phyloP scores from a whole-genome alignment of 768 basidiomycete species.

The Leccinum rimulosum region DNA sequence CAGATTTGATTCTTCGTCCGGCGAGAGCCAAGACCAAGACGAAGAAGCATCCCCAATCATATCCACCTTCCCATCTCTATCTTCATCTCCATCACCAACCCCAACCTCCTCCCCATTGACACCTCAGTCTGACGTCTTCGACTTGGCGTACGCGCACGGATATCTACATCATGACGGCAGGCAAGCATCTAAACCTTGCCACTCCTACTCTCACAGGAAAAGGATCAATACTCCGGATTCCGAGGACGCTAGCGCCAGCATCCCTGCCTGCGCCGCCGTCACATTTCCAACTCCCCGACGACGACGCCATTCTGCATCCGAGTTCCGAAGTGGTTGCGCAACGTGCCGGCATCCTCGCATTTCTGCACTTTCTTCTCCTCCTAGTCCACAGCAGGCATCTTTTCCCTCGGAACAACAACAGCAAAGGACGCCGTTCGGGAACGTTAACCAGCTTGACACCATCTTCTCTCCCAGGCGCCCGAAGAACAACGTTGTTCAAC shows the following conservation, averaged over 20 bases:
- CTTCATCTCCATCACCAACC: neutral
- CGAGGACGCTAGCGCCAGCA: constrained; percentile 8
- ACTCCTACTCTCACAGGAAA: neutral
- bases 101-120: neutral
- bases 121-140: constrained; percentile 6
- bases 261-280: neutral
- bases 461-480: neutral
- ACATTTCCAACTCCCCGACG: neutral
- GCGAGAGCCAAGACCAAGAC: constrained; percentile 1
- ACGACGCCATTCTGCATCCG: constrained; percentile 10
- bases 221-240: constrained; percentile 10
- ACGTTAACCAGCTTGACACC: neutral
- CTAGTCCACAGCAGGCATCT: constrained; percentile 6
- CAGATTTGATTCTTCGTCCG: constrained; percentile 3
- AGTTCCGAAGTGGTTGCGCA: constrained; percentile 29
- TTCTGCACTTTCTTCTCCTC: constrained; percentile 12
- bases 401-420: neutral
- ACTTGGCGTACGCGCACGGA: neutral
- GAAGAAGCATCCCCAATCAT: neutral
- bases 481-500: neutral
- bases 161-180: neutral
- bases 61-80: neutral
- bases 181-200: neutral
- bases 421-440: neutral
- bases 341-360: constrained; percentile 26